Evolutionary conservation across 768 basidiomycete genomes (phyloP), one percentile per base, ranked within the genome.

Genomic region (Coprinopsis strossmayeri): DNA sequence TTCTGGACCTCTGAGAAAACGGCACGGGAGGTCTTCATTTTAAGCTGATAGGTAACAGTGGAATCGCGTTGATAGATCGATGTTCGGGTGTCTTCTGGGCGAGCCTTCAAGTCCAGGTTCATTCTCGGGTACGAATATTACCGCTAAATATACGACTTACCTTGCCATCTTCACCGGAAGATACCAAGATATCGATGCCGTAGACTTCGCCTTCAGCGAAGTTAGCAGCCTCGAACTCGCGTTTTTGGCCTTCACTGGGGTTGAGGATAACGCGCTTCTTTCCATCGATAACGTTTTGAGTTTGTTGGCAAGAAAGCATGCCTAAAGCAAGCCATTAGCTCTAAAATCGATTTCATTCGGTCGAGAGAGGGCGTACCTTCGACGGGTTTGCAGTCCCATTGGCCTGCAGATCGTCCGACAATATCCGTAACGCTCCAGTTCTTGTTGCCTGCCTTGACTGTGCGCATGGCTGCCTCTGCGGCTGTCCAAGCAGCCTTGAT

Each of bases 1-100:
- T 92, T 94, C 70, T 94, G 90, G 59, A 97, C 90, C 68, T 98
- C 95, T 43, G 89, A 88, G 71, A 97, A 98, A 34, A 95, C 86
- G n/a, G 86, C 80, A 54, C 95, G 87, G 37, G 93, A 94, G 54
- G 88, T 95, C 74, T 95, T 97, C 83, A 95, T 86, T 75, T 98
- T 98, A 61, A 98, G 77, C 64, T 92, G 90, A 70, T 98, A 98
- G 34, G 89, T 94, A 51, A 91, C 79, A 5, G 78, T 70, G 20
- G 84, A 79, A 58, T 91, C 90, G 49, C 89, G 80, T 65, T 96
- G 93, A 77, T 89, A 96, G 63, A 99, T 83, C 30, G 89, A 88
- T 47, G 94, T 96, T 63, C 88, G 79, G 30, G 88, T 84, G 61
- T 94, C 90, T 67, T 93, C 91, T 35, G 83, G 56, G 42, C 91